Base-by-base conservation (phyloP, 306 rosid species). In the Trifolium subterraneum region DNA sequence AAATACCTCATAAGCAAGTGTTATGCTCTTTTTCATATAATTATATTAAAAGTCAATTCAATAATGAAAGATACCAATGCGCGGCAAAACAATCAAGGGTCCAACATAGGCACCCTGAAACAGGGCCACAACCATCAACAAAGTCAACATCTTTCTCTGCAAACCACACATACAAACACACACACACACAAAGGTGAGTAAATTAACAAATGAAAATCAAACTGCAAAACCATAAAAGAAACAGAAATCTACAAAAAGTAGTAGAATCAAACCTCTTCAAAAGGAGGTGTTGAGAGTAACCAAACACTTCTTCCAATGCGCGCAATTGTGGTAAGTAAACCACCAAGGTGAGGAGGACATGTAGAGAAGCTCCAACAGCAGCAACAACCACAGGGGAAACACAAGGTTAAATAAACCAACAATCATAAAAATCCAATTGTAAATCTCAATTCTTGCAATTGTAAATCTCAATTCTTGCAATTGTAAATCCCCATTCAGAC, bases 91-190 rank as follows among this genome's bases (percentile, higher is more conserved):
- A 77, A 95, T 82, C 81, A 95, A 64, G 58, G 99, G 99, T 78
- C 99, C 99, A 71, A 95, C 41, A 5, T 93, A 84, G 79, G 99
- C 96, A 35, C 99, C 99, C 64, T 90, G 80, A 27, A 92, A 78
- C 68, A 83, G 71, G 18, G 92, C 77, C 2, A 88, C 39, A 1
- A 79, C 88, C 92, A 95, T 75, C 81, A 95, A 82, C 45, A 87
- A 58, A 52, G 79, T 35, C 44, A 84, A 50, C 86, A 96, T 88
- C 86, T 78, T 95, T 73, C 71, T 74, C 99, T 94, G 95, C 82
- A 66, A 47, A 78, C 19, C 63, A 73, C 6, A 14, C 48, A 29
- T n/a, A n/a, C n/a, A n/a, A n/a, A n/a, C 18, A 35, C 1, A 38
- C 15, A 41, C 23, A 33, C 1, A 36, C 15, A 41, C 27, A 52